A percentile compares a stretch with the other conserved stretches of the same genome.
Evolutionary conservation across 441 rosid genomes (phyloP).

Genomic region (Brassica balearica): DNA sequence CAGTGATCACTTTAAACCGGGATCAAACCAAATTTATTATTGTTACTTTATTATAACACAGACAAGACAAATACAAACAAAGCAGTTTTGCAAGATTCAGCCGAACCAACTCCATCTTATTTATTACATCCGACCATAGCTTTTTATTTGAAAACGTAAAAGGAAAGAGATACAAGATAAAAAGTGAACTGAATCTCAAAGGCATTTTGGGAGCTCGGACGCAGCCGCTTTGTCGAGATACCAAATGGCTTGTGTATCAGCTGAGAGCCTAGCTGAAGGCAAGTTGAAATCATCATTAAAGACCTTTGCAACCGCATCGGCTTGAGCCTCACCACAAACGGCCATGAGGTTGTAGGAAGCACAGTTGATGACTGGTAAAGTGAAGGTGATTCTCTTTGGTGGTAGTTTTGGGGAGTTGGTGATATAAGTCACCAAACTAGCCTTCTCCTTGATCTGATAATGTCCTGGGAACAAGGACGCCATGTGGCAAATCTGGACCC

Average conservation of each 20-base stretch:
- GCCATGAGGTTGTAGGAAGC: conserved; percentile 71
- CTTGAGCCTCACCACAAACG: conserved; percentile 66
- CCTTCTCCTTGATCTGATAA: conserved; percentile 63
- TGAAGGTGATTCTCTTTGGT: conserved; percentile 79
- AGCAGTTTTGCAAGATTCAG: background rate
- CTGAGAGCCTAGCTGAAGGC: conserved; percentile 68
- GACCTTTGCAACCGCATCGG: conserved; percentile 58
- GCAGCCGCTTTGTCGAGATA: conserved; percentile 81
- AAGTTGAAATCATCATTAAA: conserved; percentile 42
- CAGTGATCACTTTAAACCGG: background rate
- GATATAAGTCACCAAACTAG: conserved; percentile 75
- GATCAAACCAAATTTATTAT: background rate
- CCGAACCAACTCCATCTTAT: background rate
- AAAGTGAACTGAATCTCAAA: background rate
- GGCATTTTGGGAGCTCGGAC: conserved; percentile 50
- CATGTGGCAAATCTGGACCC: conserved; percentile 92
- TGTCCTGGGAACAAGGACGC: conserved; percentile 87
- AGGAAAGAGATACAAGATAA: background rate
- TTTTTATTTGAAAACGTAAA: background rate
- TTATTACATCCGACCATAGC: background rate
- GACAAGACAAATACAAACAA: background rate
- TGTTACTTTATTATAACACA: background rate
- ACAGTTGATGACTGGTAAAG: conserved; percentile 81
- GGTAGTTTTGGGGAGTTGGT: conserved; percentile 83
- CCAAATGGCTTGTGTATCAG: conserved; percentile 73